phyloP scores from a whole-genome alignment of 208 protist genomes.

The Trypanosomatidae sp. region DNA sequence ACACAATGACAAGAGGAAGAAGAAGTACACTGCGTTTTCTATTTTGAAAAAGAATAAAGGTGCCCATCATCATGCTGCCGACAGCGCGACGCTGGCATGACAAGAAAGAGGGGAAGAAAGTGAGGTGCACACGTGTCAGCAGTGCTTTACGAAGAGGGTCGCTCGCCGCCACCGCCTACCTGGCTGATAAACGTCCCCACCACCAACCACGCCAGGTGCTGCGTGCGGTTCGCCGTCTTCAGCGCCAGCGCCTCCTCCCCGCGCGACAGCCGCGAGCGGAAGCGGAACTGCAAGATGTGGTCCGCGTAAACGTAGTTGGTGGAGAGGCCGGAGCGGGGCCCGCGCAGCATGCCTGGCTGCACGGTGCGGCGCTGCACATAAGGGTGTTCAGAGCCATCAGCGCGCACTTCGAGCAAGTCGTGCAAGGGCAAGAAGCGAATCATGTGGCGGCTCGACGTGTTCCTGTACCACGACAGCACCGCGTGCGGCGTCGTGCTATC shows the following conservation, averaged over 20 bases:
- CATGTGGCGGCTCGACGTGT: constrained; percentile 43
- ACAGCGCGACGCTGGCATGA: no score
- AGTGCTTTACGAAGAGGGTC: no score
- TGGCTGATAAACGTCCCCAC: constrained; percentile 60
- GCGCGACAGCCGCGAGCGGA: constrained; percentile 34
- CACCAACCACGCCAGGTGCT: constrained; percentile 66
- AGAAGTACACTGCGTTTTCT: no score
- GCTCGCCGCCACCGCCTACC: no score
- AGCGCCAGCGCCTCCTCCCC: constrained; percentile 57
- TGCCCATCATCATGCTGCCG: no score
- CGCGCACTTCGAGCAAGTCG: constrained; percentile 46
- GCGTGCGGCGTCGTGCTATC: no score
- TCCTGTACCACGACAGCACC: constrained; percentile 53
- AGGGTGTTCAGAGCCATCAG: constrained; percentile 41
- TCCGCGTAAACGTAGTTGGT: constrained; percentile 48
- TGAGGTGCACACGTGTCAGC: no score
- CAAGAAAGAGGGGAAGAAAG: no score
- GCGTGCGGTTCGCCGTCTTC: constrained; percentile 40
- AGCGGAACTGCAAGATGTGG: constrained; percentile 58
- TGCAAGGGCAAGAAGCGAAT: constrained; percentile 57
- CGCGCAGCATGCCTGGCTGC: constrained; percentile 40
- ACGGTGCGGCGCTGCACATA: constrained; percentile 46
- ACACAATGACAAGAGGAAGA: no score
- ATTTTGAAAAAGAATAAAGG: no score
- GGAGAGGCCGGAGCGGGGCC: constrained; percentile 24